phyloP scores from a whole-genome alignment of 2,329 filamentous ascomycete genomes.

The Colletotrichum lini region DNA sequence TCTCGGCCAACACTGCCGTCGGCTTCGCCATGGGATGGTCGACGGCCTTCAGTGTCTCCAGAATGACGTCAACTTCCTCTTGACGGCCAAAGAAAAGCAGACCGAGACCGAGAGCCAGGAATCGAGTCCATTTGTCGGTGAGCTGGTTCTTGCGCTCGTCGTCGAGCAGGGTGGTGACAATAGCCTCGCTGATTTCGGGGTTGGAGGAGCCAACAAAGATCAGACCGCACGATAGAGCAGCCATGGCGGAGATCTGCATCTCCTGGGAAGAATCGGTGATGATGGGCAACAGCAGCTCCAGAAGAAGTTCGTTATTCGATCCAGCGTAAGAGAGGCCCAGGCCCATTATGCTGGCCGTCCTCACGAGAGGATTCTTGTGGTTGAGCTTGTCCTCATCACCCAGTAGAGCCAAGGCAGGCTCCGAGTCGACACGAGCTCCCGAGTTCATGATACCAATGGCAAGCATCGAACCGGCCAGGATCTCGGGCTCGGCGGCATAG shows the following conservation, averaged over 20 bases:
- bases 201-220: conserved; percentile 95
- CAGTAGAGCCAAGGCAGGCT: conserved; percentile 90
- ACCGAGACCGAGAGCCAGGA: conserved; percentile 93
- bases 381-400: conserved; percentile 85
- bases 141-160: conserved; percentile 92
- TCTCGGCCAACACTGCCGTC: conserved; percentile 93
- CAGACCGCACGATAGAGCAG: conserved; percentile 89
- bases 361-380: conserved; percentile 82
- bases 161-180: conserved; percentile 93
- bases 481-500: conserved; percentile 84
- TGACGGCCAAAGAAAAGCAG: conserved; percentile 96
- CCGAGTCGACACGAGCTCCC: conserved; percentile 89
- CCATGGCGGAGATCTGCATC: conserved; percentile 98
- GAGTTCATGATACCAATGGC: conserved; percentile 97
- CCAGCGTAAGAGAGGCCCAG: conserved; percentile 95
- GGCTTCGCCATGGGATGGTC: conserved; percentile 97
- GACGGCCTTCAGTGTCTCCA: conserved; percentile 96
- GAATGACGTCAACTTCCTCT: conserved; percentile 97
- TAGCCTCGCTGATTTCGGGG: conserved; percentile 90
- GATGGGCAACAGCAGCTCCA: conserved; percentile 88
- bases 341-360: conserved; percentile 93
- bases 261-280: conserved; percentile 87
- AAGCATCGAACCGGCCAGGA: conserved; percentile 91
- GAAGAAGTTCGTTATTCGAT: conserved; percentile 90
- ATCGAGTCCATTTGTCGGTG: conserved; percentile 98